Evolutionary conservation across 805 yeast species (phyloP).

Genomic region (Candida insectalens): DNA sequence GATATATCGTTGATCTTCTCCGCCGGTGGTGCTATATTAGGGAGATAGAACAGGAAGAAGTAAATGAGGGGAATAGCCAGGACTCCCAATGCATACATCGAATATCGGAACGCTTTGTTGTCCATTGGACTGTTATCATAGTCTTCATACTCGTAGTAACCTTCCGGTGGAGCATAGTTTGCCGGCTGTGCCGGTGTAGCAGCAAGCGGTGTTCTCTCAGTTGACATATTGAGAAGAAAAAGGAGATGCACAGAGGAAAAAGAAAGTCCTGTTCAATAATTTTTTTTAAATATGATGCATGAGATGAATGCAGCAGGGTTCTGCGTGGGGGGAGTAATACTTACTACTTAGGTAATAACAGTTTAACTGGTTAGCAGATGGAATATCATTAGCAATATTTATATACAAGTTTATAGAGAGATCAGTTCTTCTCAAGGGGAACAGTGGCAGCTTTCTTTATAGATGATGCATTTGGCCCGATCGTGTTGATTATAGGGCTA

Average conservation of each 20-base stretch:
- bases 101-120: constrained; percentile 6
- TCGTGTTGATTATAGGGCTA: too few species aligned
- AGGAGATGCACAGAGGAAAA: not conserved
- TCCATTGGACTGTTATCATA: constrained; percentile 10
- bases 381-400: too few species aligned
- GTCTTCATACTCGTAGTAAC: constrained; percentile 6
- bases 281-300: too few species aligned
- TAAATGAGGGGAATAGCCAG: constrained; percentile 17
- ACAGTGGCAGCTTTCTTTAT: too few species aligned
- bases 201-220: constrained; percentile 7
- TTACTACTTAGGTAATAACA: too few species aligned
- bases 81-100: constrained; percentile 6
- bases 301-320: too few species aligned
- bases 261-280: not conserved
- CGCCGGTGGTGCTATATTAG: constrained; percentile 24
- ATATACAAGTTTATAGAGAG: too few species aligned
- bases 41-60: constrained; percentile 20
- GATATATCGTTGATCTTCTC: constrained; percentile 16
- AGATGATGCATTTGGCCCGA: too few species aligned
- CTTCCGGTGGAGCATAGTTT: constrained; percentile 1
- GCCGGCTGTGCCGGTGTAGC: not conserved
- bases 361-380: too few species aligned
- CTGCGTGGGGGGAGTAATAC: too few species aligned
- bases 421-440: too few species aligned
- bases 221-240: not conserved